phyloP scores from a whole-genome alignment of 345 rosid species.

The Hypericum androsaemum region DNA sequence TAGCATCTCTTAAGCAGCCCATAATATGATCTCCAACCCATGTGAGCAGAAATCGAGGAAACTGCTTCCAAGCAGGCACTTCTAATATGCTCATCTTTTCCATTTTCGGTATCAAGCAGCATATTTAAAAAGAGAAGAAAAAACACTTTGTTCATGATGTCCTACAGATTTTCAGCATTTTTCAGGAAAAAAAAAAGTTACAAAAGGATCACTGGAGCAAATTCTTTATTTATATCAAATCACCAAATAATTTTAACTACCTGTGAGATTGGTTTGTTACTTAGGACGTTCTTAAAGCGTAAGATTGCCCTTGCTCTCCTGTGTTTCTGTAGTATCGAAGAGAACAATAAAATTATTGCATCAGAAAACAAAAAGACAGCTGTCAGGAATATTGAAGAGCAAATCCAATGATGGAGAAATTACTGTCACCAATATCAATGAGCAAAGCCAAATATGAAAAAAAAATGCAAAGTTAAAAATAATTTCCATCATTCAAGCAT shows the following conservation, averaged over 20 bases:
- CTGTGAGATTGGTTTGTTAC: slow-evolving; percentile 39
- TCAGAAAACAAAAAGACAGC: not conserved
- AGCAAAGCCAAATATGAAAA: too few species aligned
- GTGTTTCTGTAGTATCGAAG: slow-evolving; percentile 48
- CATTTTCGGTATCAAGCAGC: slow-evolving; percentile 67
- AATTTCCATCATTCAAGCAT: too few species aligned
- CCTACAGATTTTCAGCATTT: slow-evolving; percentile 36
- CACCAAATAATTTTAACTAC: slow-evolving; percentile 20
- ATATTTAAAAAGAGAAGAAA: slow-evolving; percentile 73
- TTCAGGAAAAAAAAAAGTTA: slow-evolving; percentile 6
- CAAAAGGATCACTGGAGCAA: not conserved
- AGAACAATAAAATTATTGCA: not conserved
- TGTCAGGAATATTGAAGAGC: not conserved
- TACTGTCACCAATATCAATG: too few species aligned
- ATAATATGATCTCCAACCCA: slow-evolving; percentile 76
- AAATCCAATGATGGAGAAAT: too few species aligned
- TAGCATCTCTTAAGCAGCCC: slow-evolving; percentile 62
- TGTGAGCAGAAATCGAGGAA: slow-evolving; percentile 54
- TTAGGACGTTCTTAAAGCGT: slow-evolving; percentile 49
- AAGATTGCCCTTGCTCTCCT: slow-evolving; percentile 64
- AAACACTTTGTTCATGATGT: slow-evolving; percentile 53
- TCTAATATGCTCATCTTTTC: slow-evolving; percentile 53
- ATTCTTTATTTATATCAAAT: not conserved
- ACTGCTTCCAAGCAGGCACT: slow-evolving; percentile 68
- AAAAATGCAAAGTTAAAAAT: too few species aligned